Evolutionary conservation across 108 stramenopile genomes (phyloP).

Genomic region (Skeletonema tropicum): DNA sequence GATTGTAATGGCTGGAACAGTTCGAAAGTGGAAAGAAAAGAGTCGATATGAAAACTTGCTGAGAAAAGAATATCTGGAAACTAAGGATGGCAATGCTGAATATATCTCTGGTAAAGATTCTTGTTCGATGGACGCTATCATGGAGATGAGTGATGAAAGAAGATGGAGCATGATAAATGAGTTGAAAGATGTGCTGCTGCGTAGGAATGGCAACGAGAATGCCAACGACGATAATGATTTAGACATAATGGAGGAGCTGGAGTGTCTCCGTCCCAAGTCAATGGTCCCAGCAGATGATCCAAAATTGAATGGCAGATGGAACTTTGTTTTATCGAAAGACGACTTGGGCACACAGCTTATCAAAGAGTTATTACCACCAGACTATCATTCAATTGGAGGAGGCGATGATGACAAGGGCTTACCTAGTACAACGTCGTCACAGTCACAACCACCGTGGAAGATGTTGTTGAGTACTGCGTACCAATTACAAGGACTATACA

Average conservation of each 20-base stretch:
- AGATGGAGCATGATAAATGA: conserved; percentile 1
- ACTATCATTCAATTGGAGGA: conserved; percentile 6
- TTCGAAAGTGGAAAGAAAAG: neutral
- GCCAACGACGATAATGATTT: neutral
- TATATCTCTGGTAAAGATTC: neutral
- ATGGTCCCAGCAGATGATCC: conserved; percentile 7
- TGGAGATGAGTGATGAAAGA: conserved; percentile 7
- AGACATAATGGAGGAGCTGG: conserved; percentile 11
- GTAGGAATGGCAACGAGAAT: neutral
- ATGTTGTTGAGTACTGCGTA: neutral
- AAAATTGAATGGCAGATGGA: conserved; percentile 6
- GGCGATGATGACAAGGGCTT: neutral
- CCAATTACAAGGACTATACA: neutral
- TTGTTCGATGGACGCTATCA: neutral
- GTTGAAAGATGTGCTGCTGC: neutral
- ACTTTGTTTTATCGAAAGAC: conserved; percentile 11
- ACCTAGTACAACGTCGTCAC: neutral
- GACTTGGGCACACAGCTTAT: conserved; percentile 7
- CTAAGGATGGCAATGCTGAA: neutral
- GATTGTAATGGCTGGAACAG: conserved; percentile 1
- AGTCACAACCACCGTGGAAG: neutral
- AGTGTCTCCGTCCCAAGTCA: conserved; percentile 1
- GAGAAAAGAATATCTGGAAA: neutral
- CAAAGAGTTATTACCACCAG: neutral
- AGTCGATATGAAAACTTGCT: neutral